Conservation (phyloP, 176 grass and related monocot species). For the Luzula sylvatica region DNA sequence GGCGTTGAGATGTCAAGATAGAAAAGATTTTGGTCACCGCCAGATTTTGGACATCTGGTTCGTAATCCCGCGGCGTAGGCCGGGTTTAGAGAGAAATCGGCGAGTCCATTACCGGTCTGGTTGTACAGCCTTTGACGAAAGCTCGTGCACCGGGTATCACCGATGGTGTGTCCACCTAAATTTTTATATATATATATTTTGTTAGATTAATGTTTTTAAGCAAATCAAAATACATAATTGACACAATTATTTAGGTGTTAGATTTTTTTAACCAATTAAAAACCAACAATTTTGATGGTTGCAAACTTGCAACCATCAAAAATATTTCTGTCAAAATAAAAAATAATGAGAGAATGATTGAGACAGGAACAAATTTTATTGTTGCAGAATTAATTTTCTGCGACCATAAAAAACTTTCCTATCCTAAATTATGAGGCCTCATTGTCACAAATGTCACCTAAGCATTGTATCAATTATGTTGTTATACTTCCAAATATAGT, state of each 20-base stretch:
- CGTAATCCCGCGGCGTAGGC: conserved; percentile 37
- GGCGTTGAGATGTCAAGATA: conserved; percentile 45
- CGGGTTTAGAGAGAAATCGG: conserved; percentile 48
- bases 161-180: conserved; percentile 79
- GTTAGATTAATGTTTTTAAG: no score
- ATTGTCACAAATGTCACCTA: neutral
- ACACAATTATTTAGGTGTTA: neutral
- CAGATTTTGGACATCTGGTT: conserved; percentile 52
- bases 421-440: neutral
- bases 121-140: conserved; percentile 95
- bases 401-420: no score
- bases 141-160: conserved; percentile 60
- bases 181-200: neutral
- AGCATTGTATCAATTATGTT: no score
- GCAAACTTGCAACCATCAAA: no score
- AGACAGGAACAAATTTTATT: no score
- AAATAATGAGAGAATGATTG: no score
- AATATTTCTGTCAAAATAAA: no score
- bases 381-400: no score
- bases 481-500: no score
- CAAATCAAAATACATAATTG: neutral
- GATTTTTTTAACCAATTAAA: neutral
- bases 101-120: conserved; percentile 53
- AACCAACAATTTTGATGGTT: neutral
- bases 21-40: conserved; percentile 81